Percentiles rank a stretch among this genome's conserved stretches.
phyloP scores from a whole-genome alignment of 129 eudicot genomes.

The Deinandra increscens region DNA sequence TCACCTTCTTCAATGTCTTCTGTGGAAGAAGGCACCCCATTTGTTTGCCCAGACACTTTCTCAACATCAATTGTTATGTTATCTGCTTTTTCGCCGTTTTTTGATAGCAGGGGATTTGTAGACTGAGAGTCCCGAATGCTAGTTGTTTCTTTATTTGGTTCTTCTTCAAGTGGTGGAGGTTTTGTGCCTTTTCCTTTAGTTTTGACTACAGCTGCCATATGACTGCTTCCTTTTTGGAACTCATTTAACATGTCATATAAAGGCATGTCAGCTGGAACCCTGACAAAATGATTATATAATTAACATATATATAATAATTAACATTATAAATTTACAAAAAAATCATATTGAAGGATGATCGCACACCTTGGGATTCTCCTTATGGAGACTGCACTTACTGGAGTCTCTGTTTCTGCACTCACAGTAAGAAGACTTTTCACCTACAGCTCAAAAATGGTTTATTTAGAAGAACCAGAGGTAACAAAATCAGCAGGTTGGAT shows the following conservation, averaged over 20 bases:
- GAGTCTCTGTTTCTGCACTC: conserved; percentile 95
- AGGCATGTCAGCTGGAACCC: conserved; percentile 99
- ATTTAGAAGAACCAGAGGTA: conserved; percentile 4
- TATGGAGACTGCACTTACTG: conserved; percentile 96
- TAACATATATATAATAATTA: neutral
- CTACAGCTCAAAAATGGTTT: conserved; percentile 35
- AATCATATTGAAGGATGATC: conserved; percentile 6
- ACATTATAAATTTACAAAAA: neutral
- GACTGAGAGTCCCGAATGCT: conserved; percentile 32
- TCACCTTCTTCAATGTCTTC: conserved; percentile 88
- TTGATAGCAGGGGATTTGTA: conserved; percentile 38
- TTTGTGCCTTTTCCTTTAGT: conserved; percentile 46
- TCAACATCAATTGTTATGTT: conserved; percentile 69
- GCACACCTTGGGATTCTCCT: conserved; percentile 89
- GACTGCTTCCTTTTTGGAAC: conserved; percentile 98
- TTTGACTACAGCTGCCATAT: conserved; percentile 98
- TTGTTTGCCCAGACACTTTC: conserved; percentile 18
- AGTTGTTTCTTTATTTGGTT: conserved; percentile 40
- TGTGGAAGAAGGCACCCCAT: conserved; percentile 39
- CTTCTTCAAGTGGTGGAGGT: conserved; percentile 43
- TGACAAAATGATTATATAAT: conserved; percentile 20
- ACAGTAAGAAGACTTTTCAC: conserved; percentile 97
- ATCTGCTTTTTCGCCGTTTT: conserved; percentile 43
- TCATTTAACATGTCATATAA: conserved; percentile 93
- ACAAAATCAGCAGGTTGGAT: conserved; percentile 1